Base-by-base conservation (phyloP, 441 rosid species). In the Adansonia grandidieri region DNA sequence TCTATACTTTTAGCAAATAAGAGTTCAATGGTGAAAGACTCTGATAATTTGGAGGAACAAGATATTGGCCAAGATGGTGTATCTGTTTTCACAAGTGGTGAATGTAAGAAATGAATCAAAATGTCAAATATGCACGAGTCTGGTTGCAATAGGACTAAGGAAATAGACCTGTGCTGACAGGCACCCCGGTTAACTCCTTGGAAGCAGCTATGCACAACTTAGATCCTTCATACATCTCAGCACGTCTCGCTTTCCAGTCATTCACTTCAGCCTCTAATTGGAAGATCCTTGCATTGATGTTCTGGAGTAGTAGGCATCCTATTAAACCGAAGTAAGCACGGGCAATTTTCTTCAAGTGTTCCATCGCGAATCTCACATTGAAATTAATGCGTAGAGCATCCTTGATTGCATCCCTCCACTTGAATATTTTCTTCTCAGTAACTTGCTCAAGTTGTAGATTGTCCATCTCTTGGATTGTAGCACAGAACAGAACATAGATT, bases 371-470 rank as follows among this genome's bases (percentile, higher is more conserved):
- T 8, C 0, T 0, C n/a, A 47, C 78, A 0, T 32, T 14, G 10
- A 63, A 75, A 1, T 51, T 24, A 37, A 75, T 17, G 54, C 71
- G 24, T 56, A 62, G 2, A 5, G 78, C 78, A 63, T 62, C 78
- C 58, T 75, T 75, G 62, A 75, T 75, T 2, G 44, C 48, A 37
- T 75, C 71, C 32, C 78, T 11, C 78, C 78, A 75, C 0, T 24
- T 75, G 17, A 50, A 0, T 17, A 63, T 62, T 48, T 3, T 48
- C 1, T 6, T 5, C 71, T 75, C 78, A 2, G 62, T 75, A 7
- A 75, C 62, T 50, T 75, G 10, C 9, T 50, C 71, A 10, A 75
- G 60, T 6, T 6, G 28, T 7, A 62, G 28, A 28, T n/a, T 9
- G 6, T 48, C 45, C 78, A 75, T 75, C 17, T 63, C 78, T 6